Evolutionary conservation across 108 stramenopile genomes (phyloP).

Genomic region (Mayamaea pseudoterrestris): DNA sequence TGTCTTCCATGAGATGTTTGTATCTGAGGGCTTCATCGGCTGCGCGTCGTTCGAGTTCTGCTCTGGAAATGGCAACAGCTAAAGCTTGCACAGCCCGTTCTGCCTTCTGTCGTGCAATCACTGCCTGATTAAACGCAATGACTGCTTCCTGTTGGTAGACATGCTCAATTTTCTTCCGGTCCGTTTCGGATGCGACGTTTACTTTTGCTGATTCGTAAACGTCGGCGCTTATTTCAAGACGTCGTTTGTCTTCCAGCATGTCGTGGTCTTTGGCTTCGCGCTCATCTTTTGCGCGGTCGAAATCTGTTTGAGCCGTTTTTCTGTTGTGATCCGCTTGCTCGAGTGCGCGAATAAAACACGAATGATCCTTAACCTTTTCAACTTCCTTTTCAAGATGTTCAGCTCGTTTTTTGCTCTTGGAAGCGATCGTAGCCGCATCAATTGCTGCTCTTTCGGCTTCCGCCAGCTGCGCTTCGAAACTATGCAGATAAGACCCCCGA

Average conservation of each 20-base stretch:
- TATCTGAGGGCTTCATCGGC: conserved; percentile 50
- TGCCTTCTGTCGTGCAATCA: conserved; percentile 22
- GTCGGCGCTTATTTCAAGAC: conserved; percentile 32
- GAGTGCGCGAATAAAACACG: conserved; percentile 8
- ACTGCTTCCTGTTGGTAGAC: conserved; percentile 43
- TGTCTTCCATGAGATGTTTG: conserved; percentile 38
- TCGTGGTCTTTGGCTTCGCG: conserved; percentile 29
- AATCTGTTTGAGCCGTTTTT: conserved; percentile 21
- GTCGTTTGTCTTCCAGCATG: conserved; percentile 36
- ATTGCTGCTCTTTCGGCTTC: conserved; percentile 53
- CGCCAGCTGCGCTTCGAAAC: conserved; percentile 44
- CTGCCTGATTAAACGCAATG: conserved; percentile 40
- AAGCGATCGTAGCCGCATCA: conserved; percentile 37
- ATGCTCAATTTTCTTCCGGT: conserved; percentile 19
- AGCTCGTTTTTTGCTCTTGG: conserved; percentile 37
- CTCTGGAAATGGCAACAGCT: conserved; percentile 33
- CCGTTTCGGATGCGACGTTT: conserved; percentile 32
- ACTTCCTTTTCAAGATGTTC: conserved; percentile 27
- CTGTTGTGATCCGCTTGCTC: conserved; percentile 23
- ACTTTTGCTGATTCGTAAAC: conserved; percentile 33
- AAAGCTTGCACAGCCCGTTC: conserved; percentile 18
- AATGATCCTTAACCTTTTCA: conserved; percentile 17
- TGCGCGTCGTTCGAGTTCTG: too few species aligned
- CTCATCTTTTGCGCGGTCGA: conserved; percentile 32
- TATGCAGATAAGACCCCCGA: conserved; percentile 32